Conservation (phyloP, 2,329 filamentous ascomycete genomes). For the Aureobasidium pullulans region DNA sequence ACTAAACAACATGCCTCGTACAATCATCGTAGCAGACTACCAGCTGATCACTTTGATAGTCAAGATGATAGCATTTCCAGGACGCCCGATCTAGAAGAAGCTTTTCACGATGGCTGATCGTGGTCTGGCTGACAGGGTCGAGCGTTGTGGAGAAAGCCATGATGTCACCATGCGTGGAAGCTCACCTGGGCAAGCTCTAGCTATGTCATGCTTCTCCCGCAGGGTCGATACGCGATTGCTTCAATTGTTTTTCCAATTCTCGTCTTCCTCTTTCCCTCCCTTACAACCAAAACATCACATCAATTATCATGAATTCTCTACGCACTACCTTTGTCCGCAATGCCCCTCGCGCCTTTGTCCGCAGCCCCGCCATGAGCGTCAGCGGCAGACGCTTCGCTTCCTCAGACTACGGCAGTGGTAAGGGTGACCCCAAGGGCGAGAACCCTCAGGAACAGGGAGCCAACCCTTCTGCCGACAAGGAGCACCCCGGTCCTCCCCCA, state of each 20-base stretch:
- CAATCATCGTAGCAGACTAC: no score
- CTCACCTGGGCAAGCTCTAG: neutral
- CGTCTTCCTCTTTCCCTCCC: neutral
- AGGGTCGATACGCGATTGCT: neutral
- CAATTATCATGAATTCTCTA: constrained; percentile 15
- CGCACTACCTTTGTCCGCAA: constrained; percentile 17
- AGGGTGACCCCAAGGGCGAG: constrained; percentile 36
- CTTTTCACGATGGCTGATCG: no score
- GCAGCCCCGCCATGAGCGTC: constrained; percentile 14
- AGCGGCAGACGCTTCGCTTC: constrained; percentile 27
- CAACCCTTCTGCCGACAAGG: constrained; percentile 32
- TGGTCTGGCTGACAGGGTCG: no score
- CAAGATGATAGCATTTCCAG: neutral
- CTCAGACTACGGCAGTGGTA: constrained; percentile 36
- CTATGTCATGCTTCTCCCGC: neutral
- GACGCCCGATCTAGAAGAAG: no score
- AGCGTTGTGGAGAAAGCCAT: no score
- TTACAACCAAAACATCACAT: neutral
- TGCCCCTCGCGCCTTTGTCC: constrained; percentile 17
- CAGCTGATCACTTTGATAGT: no score
- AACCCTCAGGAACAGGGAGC: constrained; percentile 36
- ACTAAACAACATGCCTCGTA: no score
- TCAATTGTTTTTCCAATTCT: neutral
- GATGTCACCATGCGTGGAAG: neutral
- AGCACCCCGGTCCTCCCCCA: constrained; percentile 39